Evolutionary conservation across 1,139 yeast genomes (phyloP).

Genomic region (Pichia sp.): DNA sequence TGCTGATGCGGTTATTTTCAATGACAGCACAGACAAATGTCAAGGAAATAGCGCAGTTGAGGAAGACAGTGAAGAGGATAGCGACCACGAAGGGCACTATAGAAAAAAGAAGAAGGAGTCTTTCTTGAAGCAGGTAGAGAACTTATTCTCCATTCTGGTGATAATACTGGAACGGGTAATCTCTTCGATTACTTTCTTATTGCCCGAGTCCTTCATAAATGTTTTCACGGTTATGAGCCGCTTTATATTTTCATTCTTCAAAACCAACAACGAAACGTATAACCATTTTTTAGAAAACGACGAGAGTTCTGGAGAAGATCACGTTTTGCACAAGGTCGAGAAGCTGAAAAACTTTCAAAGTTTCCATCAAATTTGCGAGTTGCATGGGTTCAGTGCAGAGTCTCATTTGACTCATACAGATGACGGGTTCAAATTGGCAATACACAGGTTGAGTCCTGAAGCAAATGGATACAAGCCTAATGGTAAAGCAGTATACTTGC

Average conservation of each 20-base stretch:
- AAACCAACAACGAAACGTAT: constrained; percentile 22
- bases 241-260: constrained; percentile 22
- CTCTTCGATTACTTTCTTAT: constrained; percentile 26
- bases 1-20: not conserved
- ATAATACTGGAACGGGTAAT: constrained; percentile 30
- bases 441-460: constrained; percentile 31
- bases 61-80: not conserved
- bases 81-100: not conserved
- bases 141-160: constrained; percentile 25
- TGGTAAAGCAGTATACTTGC: constrained; percentile 62
- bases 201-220: constrained; percentile 27
- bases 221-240: constrained; percentile 26
- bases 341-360: constrained; percentile 24
- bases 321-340: constrained; percentile 23
- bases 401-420: constrained; percentile 30
- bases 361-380: constrained; percentile 28
- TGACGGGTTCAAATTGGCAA: constrained; percentile 31
- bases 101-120: constrained; percentile 2
- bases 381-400: constrained; percentile 30
- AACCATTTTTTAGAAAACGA: constrained; percentile 21
- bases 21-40: not conserved
- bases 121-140: constrained; percentile 15
- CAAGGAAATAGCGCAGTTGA: not conserved
- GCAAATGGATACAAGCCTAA: constrained; percentile 29
- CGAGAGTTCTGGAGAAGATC: constrained; percentile 15